Conservation (phyloP, 495 filamentous ascomycete species). For the Sporormia fimetaria region DNA sequence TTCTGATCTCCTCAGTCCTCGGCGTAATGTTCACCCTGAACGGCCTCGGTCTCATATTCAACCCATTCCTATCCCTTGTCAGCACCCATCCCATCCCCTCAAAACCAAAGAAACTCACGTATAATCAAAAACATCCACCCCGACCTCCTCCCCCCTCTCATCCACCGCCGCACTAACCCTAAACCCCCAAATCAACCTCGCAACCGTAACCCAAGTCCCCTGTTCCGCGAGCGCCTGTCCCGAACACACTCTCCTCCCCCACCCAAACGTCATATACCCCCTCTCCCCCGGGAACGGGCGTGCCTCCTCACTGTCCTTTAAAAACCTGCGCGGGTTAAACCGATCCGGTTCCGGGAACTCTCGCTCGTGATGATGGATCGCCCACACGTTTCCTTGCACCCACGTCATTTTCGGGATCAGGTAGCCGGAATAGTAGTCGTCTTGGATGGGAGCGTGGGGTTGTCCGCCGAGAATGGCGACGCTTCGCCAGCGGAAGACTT, state of each 20-base stretch:
- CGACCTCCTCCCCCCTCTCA: conserved; percentile 39
- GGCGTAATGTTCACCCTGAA: conserved; percentile 34
- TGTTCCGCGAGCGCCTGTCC: conserved; percentile 38
- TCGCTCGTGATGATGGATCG: conserved; percentile 36
- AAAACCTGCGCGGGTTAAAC: conserved; percentile 31
- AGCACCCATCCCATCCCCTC: background rate
- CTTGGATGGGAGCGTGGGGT: conserved; percentile 30
- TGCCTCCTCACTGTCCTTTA: conserved; percentile 30
- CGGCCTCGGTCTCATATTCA: conserved; percentile 34
- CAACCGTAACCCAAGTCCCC: conserved; percentile 33
- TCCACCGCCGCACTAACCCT: conserved; percentile 38
- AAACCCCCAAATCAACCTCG: conserved; percentile 31
- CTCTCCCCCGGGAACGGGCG: conserved; percentile 48
- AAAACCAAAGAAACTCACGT: conserved; percentile 29
- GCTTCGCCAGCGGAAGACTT: conserved; percentile 31
- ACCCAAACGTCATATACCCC: conserved; percentile 55
- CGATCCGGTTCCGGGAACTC: conserved; percentile 38
- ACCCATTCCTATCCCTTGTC: conserved; percentile 28
- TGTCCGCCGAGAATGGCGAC: conserved; percentile 33
- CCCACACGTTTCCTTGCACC: conserved; percentile 34
- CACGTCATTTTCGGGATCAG: conserved; percentile 30
- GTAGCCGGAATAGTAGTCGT: conserved; percentile 32
- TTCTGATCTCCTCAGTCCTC: conserved; percentile 38
- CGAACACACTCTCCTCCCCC: conserved; percentile 33
- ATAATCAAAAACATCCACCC: conserved; percentile 38